Conservation (phyloP, 805 yeast genomes). For the Yarrowia yakushimensis region DNA sequence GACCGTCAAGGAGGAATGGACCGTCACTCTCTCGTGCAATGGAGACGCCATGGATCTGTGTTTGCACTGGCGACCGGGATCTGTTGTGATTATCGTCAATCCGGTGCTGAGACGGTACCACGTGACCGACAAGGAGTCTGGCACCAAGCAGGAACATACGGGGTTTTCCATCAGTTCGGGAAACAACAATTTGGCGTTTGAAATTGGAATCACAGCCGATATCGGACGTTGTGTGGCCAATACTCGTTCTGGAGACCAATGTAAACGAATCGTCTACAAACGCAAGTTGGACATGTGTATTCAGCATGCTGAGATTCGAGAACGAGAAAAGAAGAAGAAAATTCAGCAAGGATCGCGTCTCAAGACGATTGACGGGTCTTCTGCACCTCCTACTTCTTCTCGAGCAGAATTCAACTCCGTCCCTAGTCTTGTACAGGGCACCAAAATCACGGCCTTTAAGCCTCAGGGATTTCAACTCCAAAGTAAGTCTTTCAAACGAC, state of each 20-base stretch:
- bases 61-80: background rate
- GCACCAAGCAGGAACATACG: background rate
- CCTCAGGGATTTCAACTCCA: background rate
- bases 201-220: background rate
- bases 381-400: background rate
- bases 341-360: background rate
- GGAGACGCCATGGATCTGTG: background rate
- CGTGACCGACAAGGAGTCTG: background rate
- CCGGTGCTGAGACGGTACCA: background rate
- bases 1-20: background rate
- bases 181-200: background rate
- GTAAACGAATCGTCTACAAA: background rate
- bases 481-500: background rate
- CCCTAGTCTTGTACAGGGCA: background rate
- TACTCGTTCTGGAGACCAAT: background rate
- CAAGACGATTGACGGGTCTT: background rate
- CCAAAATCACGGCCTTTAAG: background rate
- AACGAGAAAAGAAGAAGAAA: background rate
- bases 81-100: background rate
- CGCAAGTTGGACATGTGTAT: background rate
- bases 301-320: background rate
- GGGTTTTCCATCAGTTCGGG: background rate
- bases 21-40: background rate
- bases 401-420: slow-evolving; percentile 14
- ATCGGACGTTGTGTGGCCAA: background rate